Evolutionary conservation across 805 yeast genomes (phyloP).

Genomic region (Allodekkera sacchari): DNA sequence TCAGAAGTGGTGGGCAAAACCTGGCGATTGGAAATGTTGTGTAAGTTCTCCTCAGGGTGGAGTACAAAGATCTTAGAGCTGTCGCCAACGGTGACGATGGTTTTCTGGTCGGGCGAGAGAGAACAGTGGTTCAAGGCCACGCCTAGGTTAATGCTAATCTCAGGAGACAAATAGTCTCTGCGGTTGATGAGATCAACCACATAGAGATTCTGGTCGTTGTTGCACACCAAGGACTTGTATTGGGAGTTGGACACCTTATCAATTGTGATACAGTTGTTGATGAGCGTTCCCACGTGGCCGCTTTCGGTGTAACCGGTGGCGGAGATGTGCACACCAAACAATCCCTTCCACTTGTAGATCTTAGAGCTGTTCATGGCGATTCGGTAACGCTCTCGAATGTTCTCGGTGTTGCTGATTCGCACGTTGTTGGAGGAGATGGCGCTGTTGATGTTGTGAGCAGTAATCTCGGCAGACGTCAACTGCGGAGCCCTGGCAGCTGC

Average conservation of each 20-base stretch:
- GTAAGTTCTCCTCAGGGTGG: conserved; percentile 31
- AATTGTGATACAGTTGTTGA: conserved; percentile 70
- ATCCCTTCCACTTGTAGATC: conserved; percentile 45
- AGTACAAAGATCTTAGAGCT: conserved; percentile 53
- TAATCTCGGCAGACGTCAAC: too few species aligned
- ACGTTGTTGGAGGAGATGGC: conserved; percentile 28
- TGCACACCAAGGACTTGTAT: conserved; percentile 62
- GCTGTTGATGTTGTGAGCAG: background rate
- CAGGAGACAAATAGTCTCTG: conserved; percentile 1
- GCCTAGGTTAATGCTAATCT: conserved; percentile 36
- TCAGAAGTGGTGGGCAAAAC: conserved; percentile 47
- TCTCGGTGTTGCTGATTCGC: too few species aligned
- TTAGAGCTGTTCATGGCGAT: conserved; percentile 1
- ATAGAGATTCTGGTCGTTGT: conserved; percentile 72
- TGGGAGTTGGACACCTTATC: conserved; percentile 34
- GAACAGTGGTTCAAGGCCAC: conserved; percentile 71
- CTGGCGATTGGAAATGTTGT: conserved; percentile 28
- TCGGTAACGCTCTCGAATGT: conserved; percentile 19
- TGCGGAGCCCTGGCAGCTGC: too few species aligned
- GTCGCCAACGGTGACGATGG: conserved; percentile 70
- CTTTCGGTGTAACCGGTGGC: conserved; percentile 39
- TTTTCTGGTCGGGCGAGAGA: conserved; percentile 53
- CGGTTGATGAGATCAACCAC: conserved; percentile 41
- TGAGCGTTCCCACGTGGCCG: conserved; percentile 65
- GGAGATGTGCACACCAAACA: conserved; percentile 49